Percentiles rank a stretch among this genome's conserved stretches.
Conservation (phyloP, 495 filamentous ascomycete species). For the Penicillium nucicola region DNA sequence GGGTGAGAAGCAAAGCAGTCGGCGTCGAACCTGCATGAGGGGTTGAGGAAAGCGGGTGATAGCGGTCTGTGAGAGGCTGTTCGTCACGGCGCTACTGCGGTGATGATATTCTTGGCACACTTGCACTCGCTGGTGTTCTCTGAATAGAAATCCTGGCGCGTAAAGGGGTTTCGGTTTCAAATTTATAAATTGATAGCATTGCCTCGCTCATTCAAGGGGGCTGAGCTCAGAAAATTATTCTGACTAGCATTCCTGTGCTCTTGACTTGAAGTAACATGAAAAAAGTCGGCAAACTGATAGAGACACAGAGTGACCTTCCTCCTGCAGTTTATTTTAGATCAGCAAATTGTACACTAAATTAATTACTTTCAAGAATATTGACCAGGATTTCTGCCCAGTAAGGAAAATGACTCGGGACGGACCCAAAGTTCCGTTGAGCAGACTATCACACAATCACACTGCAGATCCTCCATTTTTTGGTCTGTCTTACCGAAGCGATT, state of each 20-base stretch:
- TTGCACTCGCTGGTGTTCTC: neutral
- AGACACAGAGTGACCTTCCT: too few relatives aligned
- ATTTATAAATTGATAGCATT: conserved; percentile 5
- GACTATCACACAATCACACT: conserved; percentile 5
- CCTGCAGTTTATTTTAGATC: too few relatives aligned
- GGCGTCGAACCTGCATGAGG: conserved; percentile 5
- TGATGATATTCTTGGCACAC: conserved; percentile 11
- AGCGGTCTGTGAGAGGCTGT: conserved; percentile 6
- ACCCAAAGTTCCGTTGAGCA: neutral
- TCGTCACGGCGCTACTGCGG: conserved; percentile 11
- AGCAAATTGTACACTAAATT: neutral
- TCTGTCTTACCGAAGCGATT: neutral
- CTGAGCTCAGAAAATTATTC: neutral
- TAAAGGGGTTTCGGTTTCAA: conserved; percentile 6
- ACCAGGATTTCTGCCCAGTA: neutral
- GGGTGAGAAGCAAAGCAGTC: neutral
- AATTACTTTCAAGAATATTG: neutral
- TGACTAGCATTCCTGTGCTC: neutral
- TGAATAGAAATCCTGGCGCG: neutral
- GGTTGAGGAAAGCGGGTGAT: conserved; percentile 8
- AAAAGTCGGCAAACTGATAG: too few relatives aligned
- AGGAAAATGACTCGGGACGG: neutral
- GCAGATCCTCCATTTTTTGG: neutral
- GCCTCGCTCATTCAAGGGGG: neutral
- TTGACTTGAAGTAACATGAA: too few relatives aligned